Base-by-base conservation (phyloP, 805 yeast genomes). In the Candida koratica region DNA sequence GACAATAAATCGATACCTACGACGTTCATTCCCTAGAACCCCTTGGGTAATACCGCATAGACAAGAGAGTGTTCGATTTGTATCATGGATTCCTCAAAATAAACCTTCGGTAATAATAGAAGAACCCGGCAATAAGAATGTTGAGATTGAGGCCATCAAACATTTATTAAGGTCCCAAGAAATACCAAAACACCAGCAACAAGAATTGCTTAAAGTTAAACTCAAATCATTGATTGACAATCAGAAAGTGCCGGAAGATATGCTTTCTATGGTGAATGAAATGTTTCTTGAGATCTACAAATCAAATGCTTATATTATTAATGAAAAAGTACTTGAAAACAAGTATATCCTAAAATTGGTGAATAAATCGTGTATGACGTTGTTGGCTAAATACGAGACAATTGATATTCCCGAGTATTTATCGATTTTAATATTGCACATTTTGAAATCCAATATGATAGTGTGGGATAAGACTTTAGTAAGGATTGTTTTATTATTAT, bases 331-430 rank as follows among this genome's bases (percentile, higher is more conserved):
- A 6, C 7, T 29, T 6, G 32, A 29, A n/a, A 29, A 23, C 6
- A 16, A 18, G 5, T 12, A 19, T 19, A 29, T 29, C 4, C 13
- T 29, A 11, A 29, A 29, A 13, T 17, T 36, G 5, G 26, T 30
- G 3, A 18, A 23, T 17, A 18, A 39, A 35, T 22, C 39, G 32
- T 8, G 20, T 38, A 4, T 44, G 38, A 15, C 29, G 5, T n/a
- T 36, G 8, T 11, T 29, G 11, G 20, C 12, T 12, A 4, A 8
- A 24, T 34, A 28, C 5, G 30, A 24, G 3, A 17, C 12, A 4
- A 22, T 28, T 7, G 53, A 28, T 43, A 48, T 56, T 9, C 68
- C 70, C 3, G 51, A 50, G 34, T 64, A 45, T 44, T 41, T 63
- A 41, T 49, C 58, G 1, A 29, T 51, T 2, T 28, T 61, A 22